Conservation (phyloP, 2,329 filamentous ascomycete genomes). For the Cladophialophora exuberans region DNA sequence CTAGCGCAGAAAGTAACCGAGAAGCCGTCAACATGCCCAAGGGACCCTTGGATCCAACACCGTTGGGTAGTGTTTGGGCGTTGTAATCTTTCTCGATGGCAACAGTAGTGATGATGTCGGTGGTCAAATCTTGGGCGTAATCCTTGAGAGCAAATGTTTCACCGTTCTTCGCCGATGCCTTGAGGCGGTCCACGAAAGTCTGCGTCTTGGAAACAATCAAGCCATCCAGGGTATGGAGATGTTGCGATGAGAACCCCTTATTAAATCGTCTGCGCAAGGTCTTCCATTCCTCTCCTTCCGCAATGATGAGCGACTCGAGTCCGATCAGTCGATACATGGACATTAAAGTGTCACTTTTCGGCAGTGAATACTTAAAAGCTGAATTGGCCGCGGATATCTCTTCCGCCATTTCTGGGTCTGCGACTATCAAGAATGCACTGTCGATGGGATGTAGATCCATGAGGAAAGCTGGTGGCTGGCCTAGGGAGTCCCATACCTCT, state of each 20-base stretch:
- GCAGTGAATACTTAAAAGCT: conserved; percentile 40
- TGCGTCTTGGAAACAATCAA: conserved; percentile 22
- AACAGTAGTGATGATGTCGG: conserved; percentile 47
- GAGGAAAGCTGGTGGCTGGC: conserved; percentile 36
- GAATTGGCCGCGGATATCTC: conserved; percentile 44
- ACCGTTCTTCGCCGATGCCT: conserved; percentile 36
- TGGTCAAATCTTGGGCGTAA: conserved; percentile 43
- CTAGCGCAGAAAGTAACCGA: conserved; percentile 11
- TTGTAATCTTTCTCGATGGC: conserved; percentile 37
- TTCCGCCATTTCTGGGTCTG: conserved; percentile 43
- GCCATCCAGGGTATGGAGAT: conserved; percentile 42
- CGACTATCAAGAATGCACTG: conserved; percentile 41
- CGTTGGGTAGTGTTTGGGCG: conserved; percentile 24
- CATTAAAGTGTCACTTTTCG: conserved; percentile 36
- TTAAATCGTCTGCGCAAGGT: conserved; percentile 42
- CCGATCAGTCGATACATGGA: conserved; percentile 37
- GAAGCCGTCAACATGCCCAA: conserved; percentile 25
- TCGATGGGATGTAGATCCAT: conserved; percentile 47
- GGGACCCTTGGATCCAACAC: conserved; percentile 22
- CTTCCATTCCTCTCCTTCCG: conserved; percentile 47
- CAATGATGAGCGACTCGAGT: conserved; percentile 40
- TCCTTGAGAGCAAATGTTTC: conserved; percentile 42
- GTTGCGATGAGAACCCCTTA: conserved; percentile 44
- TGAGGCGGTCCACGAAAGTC: conserved; percentile 25
- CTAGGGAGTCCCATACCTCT: conserved; percentile 28